Evolutionary conservation across 306 rosid species (phyloP).

Genomic region (Calophaca sinica): DNA sequence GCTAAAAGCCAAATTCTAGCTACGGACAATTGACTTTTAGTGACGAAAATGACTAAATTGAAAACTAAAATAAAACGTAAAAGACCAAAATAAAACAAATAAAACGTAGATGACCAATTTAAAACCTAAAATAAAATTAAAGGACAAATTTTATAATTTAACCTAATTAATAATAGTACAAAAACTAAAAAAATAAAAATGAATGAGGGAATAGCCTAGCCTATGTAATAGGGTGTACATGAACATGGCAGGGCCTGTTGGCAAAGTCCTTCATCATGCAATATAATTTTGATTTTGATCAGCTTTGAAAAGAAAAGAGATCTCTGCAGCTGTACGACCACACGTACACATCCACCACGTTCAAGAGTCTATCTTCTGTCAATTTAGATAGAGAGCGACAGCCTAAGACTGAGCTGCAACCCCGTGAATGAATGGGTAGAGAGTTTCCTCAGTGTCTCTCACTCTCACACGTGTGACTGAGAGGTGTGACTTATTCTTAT

Average conservation of each 20-base stretch:
- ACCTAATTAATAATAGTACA: no score
- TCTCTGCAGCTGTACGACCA: constrained; percentile 52
- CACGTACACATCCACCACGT: constrained; percentile 57
- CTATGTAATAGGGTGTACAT: constrained; percentile 8
- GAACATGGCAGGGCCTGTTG: constrained; percentile 12
- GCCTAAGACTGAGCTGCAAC: constrained; percentile 46
- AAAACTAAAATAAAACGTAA: no score
- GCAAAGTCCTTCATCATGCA: neutral
- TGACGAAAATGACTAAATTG: no score
- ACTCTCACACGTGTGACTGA: constrained; percentile 53
- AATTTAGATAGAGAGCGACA: constrained; percentile 58
- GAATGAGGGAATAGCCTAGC: no score
- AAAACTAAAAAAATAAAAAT: no score
- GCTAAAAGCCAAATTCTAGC: no score
- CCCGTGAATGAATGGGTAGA: constrained; percentile 50
- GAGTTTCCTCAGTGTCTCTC: constrained; percentile 26
- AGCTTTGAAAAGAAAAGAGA: constrained; percentile 55
- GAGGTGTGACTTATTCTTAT: neutral
- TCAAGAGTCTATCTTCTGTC: constrained; percentile 54
- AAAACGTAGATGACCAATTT: no score
- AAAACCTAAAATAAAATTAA: no score
- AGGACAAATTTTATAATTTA: no score
- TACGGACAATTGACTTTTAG: no score
- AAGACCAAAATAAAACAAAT: no score
- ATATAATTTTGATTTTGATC: no score